These are phyloP conservation scores for Clonostachys byssicola DNA, from an alignment of 2,329 filamentous ascomycete genomes.

Conservation along the genomic window DNA sequence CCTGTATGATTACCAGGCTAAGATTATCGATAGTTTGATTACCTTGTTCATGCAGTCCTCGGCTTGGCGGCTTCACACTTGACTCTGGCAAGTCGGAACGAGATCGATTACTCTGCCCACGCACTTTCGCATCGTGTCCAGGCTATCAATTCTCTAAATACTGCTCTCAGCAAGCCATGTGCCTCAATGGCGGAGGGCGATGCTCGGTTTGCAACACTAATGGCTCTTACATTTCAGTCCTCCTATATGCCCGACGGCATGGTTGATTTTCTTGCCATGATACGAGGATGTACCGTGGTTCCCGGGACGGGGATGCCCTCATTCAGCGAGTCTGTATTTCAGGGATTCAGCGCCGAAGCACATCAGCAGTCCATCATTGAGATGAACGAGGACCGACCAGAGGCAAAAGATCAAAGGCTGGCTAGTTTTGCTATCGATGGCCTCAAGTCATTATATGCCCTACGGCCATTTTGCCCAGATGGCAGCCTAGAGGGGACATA, in stretches of 20 bases:
- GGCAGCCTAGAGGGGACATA: background rate
- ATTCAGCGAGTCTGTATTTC: background rate
- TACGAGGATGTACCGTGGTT: conserved; percentile 24
- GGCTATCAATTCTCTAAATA: conserved; percentile 28
- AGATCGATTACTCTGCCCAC: background rate
- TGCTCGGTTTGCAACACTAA: conserved; percentile 27
- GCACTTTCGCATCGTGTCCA: conserved; percentile 28
- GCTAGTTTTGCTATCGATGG: background rate
- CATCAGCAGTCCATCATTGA: background rate
- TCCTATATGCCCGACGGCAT: conserved; percentile 32
- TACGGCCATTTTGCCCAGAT: background rate
- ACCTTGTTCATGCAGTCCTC: conserved; percentile 34
- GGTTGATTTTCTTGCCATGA: conserved; percentile 29
- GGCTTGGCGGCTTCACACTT: conserved; percentile 33
- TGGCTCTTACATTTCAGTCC: conserved; percentile 30
- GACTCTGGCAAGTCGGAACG: conserved; percentile 1
- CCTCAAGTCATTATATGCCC: background rate
- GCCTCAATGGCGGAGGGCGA: conserved; percentile 21
- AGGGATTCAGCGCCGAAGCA: background rate
- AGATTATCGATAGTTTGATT: conserved; percentile 22
- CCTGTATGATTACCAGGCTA: background rate
- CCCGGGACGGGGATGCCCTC: background rate
- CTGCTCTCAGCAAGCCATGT: conserved; percentile 17
- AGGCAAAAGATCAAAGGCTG: background rate
- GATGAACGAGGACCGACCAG: background rate